Evolutionary conservation across 768 basidiomycete species (phyloP), one percentile per base, ranked within the genome.

Genomic region (Termitomyces sp.): DNA sequence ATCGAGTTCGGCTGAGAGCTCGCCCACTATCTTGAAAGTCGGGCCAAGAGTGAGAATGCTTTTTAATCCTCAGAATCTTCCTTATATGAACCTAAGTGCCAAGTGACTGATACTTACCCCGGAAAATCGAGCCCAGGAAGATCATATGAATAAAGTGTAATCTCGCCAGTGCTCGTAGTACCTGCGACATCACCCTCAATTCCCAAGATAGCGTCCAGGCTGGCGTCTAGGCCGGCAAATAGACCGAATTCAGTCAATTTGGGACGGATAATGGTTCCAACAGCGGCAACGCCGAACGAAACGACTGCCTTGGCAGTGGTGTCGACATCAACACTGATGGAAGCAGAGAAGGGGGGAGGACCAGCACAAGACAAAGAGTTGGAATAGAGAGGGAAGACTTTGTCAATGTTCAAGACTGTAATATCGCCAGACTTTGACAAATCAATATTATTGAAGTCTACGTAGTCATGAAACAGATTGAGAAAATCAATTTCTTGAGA

Each of bases 211-310:
- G 39, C 39, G 18, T 40, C 39, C 10, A 40, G 20, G 7, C 70
- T 60, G 0, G 72, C 74, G 33, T 66, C 69, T 20, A 81, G 40
- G 48, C 55, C 72, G 60, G 67, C 62, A 31, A 68, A 63, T 25
- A 75, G 44, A 0, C 64, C 66, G 41, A 77, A 71, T 23, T 70
- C 66, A 0, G 61, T 58, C 2, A 79, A 53, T 29, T 71, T 64
- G 0, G 76, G 77, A 2, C 80, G 81, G 2, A 79, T 50, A 45
- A 82, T 64, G 5, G 76, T 76, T 13, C 81, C 80, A 27, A 53
- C 64, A 0, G 72, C 77, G 6, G 69, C 74, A 7, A 80, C 62
- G 12, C 76, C 77, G 18, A 78, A 57, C 10, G 66, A 65, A 1
- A 69, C 68, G 3, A 68, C 55, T 0, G 69, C 75, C 43, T 74